Evolutionary conservation across 768 basidiomycete genomes (phyloP).

Genomic region (Lentinula boryana): DNA sequence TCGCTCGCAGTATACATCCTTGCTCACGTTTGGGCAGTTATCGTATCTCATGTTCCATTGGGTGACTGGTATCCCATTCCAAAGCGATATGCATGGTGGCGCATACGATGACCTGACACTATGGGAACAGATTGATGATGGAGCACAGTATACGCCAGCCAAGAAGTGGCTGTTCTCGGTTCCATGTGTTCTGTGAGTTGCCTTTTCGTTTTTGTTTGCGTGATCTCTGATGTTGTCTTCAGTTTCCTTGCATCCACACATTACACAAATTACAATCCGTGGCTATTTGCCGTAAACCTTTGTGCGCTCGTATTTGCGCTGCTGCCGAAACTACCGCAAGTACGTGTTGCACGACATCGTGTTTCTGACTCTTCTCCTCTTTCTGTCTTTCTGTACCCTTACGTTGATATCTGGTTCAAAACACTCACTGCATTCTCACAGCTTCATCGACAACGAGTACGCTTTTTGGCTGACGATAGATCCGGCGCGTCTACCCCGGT

Average conservation of each 20-base stretch:
- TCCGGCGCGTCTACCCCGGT: conserved; percentile 67
- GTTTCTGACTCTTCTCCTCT: neutral
- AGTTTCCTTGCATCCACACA: conserved; percentile 98
- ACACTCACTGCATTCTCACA: conserved; percentile 21
- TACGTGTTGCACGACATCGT: conserved; percentile 26
- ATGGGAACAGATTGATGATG: conserved; percentile 99
- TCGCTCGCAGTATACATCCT: neutral
- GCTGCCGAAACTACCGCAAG: conserved; percentile 94
- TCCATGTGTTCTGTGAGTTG: conserved; percentile 78
- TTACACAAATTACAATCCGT: conserved; percentile 95
- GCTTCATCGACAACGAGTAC: conserved; percentile 80
- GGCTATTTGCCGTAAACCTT: conserved; percentile 88
- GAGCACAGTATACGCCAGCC: conserved; percentile 96
- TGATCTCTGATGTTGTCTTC: conserved; percentile 10
- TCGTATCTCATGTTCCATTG: conserved; percentile 99
- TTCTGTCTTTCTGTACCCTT: conserved; percentile 5
- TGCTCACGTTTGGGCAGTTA: conserved; percentile 39
- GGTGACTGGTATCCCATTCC: conserved; percentile 96
- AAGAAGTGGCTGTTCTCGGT: conserved; percentile 95
- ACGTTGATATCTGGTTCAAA: conserved; percentile 9
- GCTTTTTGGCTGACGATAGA: conserved; percentile 58
- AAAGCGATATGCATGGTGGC: conserved; percentile 79
- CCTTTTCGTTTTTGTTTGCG: neutral
- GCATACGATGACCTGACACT: conserved; percentile 97
- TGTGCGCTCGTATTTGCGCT: conserved; percentile 73